These are phyloP conservation scores for Lactifluus hygrophoroides DNA, from an alignment of 768 basidiomycete species.

Conservation along the genomic window DNA sequence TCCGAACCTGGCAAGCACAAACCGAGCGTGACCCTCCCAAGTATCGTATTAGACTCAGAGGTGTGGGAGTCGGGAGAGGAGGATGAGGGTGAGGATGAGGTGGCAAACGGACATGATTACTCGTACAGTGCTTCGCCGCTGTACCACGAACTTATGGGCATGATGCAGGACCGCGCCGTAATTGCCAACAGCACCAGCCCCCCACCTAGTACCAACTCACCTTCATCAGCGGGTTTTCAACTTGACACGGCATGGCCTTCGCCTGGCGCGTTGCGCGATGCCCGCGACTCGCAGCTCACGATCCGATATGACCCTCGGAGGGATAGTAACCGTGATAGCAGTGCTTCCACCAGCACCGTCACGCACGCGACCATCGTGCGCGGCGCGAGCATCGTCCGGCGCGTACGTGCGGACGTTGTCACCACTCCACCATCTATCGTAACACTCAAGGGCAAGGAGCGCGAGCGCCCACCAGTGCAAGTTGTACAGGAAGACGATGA, in stretches of 20 bases:
- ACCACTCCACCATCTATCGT: background rate
- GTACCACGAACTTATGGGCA: slow-evolving; percentile 21
- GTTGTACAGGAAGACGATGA: slow-evolving; percentile 8
- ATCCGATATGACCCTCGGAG: slow-evolving; percentile 9
- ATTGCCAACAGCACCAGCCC: background rate
- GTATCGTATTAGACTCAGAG: slow-evolving; percentile 6
- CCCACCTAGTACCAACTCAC: background rate
- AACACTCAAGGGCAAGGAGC: slow-evolving; percentile 10
- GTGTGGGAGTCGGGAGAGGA: background rate
- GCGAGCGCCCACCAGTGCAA: background rate
- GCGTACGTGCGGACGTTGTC: slow-evolving; percentile 16
- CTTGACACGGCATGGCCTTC: background rate
- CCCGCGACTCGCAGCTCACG: slow-evolving; percentile 14
- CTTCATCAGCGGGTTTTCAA: slow-evolving; percentile 1
- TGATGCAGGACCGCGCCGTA: slow-evolving; percentile 18
- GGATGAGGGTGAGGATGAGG: background rate
- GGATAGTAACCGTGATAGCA: slow-evolving; percentile 15
- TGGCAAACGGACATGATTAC: background rate
- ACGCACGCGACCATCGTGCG: slow-evolving; percentile 21
- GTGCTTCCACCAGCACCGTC: slow-evolving; percentile 15
- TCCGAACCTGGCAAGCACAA: background rate
- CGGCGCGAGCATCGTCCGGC: slow-evolving; percentile 19
- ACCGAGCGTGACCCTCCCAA: slow-evolving; percentile 8
- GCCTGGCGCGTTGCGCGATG: background rate
- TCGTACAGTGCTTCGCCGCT: slow-evolving; percentile 15